Conservation (phyloP, 345 rosid genomes). For the Euphorbia tirucalli region DNA sequence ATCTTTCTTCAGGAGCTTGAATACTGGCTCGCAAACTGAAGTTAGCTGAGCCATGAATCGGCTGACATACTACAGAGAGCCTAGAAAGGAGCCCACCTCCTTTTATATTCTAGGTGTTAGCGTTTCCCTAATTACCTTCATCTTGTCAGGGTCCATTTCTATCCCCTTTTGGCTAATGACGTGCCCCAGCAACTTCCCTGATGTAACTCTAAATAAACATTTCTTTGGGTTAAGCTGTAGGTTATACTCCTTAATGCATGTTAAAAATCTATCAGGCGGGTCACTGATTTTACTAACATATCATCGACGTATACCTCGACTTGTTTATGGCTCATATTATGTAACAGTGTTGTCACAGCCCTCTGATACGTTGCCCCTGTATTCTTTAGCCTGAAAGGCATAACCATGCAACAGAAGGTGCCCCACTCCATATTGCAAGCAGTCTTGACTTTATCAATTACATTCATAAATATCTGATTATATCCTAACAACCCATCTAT, state of each 20-base stretch:
- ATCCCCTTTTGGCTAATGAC: background rate
- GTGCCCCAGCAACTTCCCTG: background rate
- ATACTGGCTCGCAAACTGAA: background rate
- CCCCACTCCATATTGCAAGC: background rate
- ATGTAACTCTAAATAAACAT: background rate
- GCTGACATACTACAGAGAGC: background rate
- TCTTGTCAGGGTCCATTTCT: background rate
- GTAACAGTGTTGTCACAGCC: background rate
- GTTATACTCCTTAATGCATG: too few species aligned
- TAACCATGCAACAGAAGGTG: background rate
- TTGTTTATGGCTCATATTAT: background rate
- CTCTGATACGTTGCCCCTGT: background rate
- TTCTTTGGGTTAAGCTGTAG: background rate
- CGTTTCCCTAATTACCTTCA: background rate
- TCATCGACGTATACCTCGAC: background rate
- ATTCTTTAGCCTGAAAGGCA: background rate
- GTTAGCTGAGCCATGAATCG: background rate
- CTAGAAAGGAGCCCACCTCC: background rate
- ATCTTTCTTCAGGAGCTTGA: background rate
- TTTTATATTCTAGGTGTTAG: fast-evolving
- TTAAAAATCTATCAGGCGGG: too few species aligned
- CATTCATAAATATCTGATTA: background rate
- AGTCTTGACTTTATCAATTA: background rate
- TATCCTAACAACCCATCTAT: background rate
- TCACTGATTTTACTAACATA: too few species aligned